Conservation (phyloP, 1,284 basidiomycete species). For the Schizophyllum commune region DNA sequence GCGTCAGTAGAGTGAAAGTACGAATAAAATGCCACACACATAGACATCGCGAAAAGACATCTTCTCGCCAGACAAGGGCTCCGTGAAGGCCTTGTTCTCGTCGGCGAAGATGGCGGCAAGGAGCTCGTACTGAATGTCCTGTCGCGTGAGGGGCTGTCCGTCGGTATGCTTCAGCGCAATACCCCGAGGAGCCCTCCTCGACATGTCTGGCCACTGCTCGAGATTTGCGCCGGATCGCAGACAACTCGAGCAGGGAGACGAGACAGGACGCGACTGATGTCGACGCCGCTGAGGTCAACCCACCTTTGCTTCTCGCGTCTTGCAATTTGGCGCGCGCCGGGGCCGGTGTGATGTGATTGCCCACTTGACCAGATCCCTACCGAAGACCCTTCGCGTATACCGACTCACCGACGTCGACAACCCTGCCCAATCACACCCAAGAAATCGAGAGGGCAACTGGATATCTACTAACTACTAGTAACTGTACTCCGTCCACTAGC, state of each 20-base stretch:
- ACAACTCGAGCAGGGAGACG: neutral
- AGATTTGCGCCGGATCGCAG: neutral
- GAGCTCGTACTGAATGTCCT: constrained; percentile 83
- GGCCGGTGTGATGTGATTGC: neutral
- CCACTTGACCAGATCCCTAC: neutral
- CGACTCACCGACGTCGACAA: neutral
- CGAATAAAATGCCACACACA: constrained; percentile 34
- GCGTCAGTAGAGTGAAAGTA: neutral
- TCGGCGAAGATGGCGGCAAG: constrained; percentile 74
- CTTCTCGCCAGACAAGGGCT: constrained; percentile 41
- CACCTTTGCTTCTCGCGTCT: neutral
- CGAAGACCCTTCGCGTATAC: neutral
- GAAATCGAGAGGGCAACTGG: neutral
- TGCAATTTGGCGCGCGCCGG: neutral
- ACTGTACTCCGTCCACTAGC: neutral
- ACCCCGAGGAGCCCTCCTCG: neutral
- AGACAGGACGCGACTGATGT: neutral
- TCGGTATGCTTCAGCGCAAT: constrained; percentile 56
- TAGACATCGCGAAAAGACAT: constrained; percentile 82
- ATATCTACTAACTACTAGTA: neutral
- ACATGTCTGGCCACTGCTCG: neutral
- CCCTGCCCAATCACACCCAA: neutral
- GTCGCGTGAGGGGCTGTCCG: constrained; percentile 68
- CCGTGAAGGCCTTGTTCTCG: constrained; percentile 64
- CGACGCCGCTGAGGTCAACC: neutral